These are phyloP conservation scores for Solanum pinnatisectum DNA, from an alignment of 257 asterid genomes.

Conservation along the genomic window DNA sequence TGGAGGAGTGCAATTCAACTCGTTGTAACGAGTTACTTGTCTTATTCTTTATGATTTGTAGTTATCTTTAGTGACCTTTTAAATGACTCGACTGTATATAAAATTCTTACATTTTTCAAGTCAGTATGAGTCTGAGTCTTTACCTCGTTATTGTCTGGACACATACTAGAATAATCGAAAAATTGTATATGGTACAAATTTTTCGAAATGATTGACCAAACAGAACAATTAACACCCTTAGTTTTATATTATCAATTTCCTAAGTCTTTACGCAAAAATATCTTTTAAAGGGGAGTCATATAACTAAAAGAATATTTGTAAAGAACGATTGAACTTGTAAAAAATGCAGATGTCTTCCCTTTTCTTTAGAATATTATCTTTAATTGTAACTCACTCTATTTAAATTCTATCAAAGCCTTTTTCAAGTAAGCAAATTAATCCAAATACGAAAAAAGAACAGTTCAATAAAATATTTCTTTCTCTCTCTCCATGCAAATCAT, in stretches of 20 bases:
- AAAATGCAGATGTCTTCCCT: background rate
- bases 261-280: background rate
- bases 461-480: background rate
- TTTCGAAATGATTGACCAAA: too few relatives aligned
- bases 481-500: background rate
- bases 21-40: background rate
- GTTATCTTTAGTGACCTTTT: background rate
- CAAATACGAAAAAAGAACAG: background rate
- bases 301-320: background rate
- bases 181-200: too few relatives aligned
- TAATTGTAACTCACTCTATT: background rate
- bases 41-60: background rate
- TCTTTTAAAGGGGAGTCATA: background rate
- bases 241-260: background rate
- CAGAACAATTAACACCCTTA: too few relatives aligned
- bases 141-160: too few relatives aligned
- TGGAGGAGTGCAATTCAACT: background rate
- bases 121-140: too few relatives aligned
- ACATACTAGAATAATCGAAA: background rate
- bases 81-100: background rate
- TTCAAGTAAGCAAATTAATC: background rate
- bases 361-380: background rate
- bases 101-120: background rate
- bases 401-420: background rate
- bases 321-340: background rate